phyloP scores from a whole-genome alignment of 192 early-diverging fungal genomes.

The Coemansia sp. region DNA sequence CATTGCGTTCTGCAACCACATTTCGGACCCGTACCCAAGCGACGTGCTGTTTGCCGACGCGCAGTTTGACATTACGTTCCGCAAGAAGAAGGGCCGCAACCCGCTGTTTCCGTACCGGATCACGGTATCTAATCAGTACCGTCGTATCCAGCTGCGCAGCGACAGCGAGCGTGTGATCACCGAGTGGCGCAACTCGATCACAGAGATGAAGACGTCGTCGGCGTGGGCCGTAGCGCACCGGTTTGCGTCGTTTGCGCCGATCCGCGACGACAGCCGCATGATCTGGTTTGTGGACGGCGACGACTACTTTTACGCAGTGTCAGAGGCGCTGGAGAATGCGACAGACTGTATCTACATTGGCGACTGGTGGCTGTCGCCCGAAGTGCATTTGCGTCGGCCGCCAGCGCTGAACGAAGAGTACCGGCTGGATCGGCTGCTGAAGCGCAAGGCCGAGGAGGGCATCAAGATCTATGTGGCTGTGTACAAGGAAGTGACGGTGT shows the following conservation, averaged over 20 bases:
- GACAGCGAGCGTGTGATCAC: constrained; percentile 63
- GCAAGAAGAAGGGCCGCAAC: constrained; percentile 55
- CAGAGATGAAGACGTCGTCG: constrained; percentile 58
- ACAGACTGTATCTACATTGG: constrained; percentile 69
- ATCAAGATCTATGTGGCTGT: constrained; percentile 81
- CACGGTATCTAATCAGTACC: constrained; percentile 58
- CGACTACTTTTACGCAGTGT: constrained; percentile 72
- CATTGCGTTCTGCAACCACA: constrained; percentile 55
- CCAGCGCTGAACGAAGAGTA: constrained; percentile 72
- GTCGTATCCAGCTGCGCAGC: constrained; percentile 69
- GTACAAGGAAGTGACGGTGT: constrained; percentile 79
- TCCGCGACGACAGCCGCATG: constrained; percentile 62
- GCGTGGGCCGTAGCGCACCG: constrained; percentile 68
- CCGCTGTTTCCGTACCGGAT: constrained; percentile 63
- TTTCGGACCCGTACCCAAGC: constrained; percentile 52
- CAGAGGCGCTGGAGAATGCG: constrained; percentile 70
- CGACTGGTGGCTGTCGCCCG: constrained; percentile 90
- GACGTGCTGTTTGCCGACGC: constrained; percentile 56
- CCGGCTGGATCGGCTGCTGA: constrained; percentile 74
- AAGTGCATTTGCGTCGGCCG: constrained; percentile 79
- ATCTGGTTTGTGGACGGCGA: constrained; percentile 76
- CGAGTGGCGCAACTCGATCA: constrained; percentile 68
- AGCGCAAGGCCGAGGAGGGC: constrained; percentile 79
- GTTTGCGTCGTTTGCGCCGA: constrained; percentile 73
- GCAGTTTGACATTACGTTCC: constrained; percentile 51